Conservation (phyloP, 202 grass and related monocot genomes). For the Thinopyrum obtusiflorum region DNA sequence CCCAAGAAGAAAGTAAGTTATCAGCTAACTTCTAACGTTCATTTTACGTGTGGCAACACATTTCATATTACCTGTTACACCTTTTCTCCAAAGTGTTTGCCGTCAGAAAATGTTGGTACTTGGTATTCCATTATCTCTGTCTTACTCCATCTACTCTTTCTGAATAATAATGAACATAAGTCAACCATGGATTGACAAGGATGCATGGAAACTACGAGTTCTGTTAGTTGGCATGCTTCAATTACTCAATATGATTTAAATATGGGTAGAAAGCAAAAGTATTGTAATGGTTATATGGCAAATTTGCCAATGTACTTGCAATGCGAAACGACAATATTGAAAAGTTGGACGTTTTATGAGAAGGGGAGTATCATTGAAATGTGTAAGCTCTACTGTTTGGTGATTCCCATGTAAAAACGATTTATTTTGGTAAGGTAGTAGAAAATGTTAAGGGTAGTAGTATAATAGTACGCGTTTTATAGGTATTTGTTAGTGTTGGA, state of each 20-base stretch:
- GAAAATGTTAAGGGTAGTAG: neutral
- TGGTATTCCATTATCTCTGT: neutral
- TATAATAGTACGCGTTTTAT: neutral
- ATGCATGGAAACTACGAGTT: neutral
- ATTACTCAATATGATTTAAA: neutral
- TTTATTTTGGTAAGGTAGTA: neutral
- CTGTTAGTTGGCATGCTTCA: neutral
- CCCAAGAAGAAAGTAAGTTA: slow-evolving; percentile 96
- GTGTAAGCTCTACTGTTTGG: neutral
- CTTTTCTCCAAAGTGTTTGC: neutral
- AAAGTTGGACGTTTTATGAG: neutral
- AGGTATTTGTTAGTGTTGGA: neutral
- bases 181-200: neutral
- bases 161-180: neutral
- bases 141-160: neutral
- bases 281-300: neutral
- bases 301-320: neutral
- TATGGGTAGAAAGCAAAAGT: neutral
- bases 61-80: slow-evolving; percentile 12
- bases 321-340: neutral
- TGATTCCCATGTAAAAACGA: neutral
- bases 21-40: slow-evolving; percentile 2
- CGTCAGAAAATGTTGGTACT: neutral
- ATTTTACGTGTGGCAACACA: slow-evolving; percentile 5
- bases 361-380: neutral